Evolutionary conservation across 306 rosid genomes (phyloP).

Genomic region (Medicago ruthenica): DNA sequence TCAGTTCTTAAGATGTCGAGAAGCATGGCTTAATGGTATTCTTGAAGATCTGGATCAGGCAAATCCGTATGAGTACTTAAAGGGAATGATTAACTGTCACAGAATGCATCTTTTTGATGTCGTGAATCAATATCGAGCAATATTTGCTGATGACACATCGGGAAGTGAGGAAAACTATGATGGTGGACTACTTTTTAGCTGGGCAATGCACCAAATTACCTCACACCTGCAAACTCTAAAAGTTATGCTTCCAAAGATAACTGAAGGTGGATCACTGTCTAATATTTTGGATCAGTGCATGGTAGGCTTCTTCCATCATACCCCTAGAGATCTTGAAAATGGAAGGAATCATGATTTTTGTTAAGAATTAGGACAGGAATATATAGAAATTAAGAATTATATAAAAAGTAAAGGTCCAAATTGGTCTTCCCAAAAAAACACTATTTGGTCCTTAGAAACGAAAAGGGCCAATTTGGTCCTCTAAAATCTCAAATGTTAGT

Average conservation of each 20-base stretch:
- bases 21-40: slow-evolving; percentile 95
- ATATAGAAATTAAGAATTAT: slow-evolving; percentile 29
- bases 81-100: slow-evolving; percentile 91
- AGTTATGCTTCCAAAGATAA: slow-evolving; percentile 92
- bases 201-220: slow-evolving; percentile 98
- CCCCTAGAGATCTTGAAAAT: slow-evolving; percentile 33
- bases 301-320: slow-evolving; percentile 61
- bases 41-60: slow-evolving; percentile 93
- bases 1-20: slow-evolving; percentile 97
- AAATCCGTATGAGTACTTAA: slow-evolving; percentile 85
- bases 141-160: slow-evolving; percentile 95
- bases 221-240: slow-evolving; percentile 80
- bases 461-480: neutral
- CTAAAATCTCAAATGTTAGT: neutral
- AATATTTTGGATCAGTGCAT: slow-evolving; percentile 97
- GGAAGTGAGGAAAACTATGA: slow-evolving; percentile 98
- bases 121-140: slow-evolving; percentile 97
- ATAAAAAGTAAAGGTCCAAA: neutral
- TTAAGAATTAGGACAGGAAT: neutral
- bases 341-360: slow-evolving; percentile 15
- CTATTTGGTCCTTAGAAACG: neutral
- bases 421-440: neutral
- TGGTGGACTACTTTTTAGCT: slow-evolving; percentile 96
- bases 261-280: slow-evolving; percentile 91
- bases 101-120: slow-evolving; percentile 99